Evolutionary conservation across 225 moss, liverwort and hornwort species (phyloP), one percentile per base, ranked within the genome.

Genomic region (Takakia lepidozioides): DNA sequence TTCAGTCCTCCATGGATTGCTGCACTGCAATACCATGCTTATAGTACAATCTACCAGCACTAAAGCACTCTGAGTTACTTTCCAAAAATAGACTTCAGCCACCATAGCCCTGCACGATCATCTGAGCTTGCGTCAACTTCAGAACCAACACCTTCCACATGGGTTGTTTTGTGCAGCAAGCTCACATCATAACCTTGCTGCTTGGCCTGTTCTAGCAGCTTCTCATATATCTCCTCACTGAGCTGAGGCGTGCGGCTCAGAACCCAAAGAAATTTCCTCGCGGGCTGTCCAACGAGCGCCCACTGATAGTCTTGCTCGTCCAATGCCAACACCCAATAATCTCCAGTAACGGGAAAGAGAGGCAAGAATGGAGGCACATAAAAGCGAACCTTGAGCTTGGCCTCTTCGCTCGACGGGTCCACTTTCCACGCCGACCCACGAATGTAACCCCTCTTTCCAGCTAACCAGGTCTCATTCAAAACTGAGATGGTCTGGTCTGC

Each of bases 221-320:
- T 43, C 27, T 59, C 28, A 37, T 81, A 75, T 11, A 45, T 56
- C 35, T 75, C 81, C 3, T 81, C 81, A 27, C 61, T 65, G 5
- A 81, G 29, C 36, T 61, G 35, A 21, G 81, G 46, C 0, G 60
- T 68, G 23, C 81, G 60, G 55, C 75, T 75, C 51, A 81, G 24
- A 29, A 81, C 90, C 92, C 92, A 92, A 30, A 92, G 69, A 55
- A 39, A 87, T 25, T 82, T 87, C 29, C 57, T 60, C 0, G 82
- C 76, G 5, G 87, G 84, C 55, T 92, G 87, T 19, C 92, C 92
- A 1, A 92, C 80, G 1, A 87, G 69, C 10, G 90, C 86, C 67
- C 82, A 83, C 20, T 74, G 69, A 41, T 90, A 90, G 26, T 73
- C 59, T 46, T 66, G 49, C n/a, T 62, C 50, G 7, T 85, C 88